Evolutionary conservation across 441 rosid species (phyloP).

Genomic region (Erodium chrysanthum): DNA sequence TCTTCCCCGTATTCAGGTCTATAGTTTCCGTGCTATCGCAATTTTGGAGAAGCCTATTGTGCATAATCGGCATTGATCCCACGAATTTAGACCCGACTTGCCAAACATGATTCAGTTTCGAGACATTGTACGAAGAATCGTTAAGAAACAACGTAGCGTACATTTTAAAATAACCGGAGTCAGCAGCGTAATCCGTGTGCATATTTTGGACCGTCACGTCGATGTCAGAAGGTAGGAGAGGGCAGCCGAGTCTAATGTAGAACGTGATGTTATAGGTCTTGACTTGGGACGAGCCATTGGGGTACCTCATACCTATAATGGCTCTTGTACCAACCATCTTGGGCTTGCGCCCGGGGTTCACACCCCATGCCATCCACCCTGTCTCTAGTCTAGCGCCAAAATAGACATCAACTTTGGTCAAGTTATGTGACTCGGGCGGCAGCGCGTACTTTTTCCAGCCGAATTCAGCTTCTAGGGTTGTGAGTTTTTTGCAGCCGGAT

Average conservation of each 20-base stretch:
- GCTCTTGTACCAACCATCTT: background rate
- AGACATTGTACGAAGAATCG: background rate
- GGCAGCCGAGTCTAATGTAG: background rate
- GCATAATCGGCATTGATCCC: background rate
- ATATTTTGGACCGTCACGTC: background rate
- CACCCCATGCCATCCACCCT: slow-evolving; percentile 1
- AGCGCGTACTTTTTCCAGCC: background rate
- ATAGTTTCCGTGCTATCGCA: background rate
- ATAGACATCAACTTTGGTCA: background rate
- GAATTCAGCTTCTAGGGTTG: background rate
- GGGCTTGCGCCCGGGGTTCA: background rate
- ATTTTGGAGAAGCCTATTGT: background rate
- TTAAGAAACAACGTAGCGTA: background rate
- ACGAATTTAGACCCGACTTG: background rate
- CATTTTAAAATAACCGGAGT: background rate
- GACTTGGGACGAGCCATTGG: background rate
- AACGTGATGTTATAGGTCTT: background rate
- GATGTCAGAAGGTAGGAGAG: background rate
- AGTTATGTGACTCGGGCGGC: background rate
- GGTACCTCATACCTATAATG: background rate
- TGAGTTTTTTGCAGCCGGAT: background rate
- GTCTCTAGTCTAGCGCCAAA: background rate
- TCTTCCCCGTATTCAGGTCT: background rate
- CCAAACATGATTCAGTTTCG: background rate
- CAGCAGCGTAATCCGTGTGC: background rate